Evolutionary conservation across 768 basidiomycete genomes (phyloP), one percentile per base, ranked within the genome.

Genomic region (Tricholoma furcatifolium): DNA sequence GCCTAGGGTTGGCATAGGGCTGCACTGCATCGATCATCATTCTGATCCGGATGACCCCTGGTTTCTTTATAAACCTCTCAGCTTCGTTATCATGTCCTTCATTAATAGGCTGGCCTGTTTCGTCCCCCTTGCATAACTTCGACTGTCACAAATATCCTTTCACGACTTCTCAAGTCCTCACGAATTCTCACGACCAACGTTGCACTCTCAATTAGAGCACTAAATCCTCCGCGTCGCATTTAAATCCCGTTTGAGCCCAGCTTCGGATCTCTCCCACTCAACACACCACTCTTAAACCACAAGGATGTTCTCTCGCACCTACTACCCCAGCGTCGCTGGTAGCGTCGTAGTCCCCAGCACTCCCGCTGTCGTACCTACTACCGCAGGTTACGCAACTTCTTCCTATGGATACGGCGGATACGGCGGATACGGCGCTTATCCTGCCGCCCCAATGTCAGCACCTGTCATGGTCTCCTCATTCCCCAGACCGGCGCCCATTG

Each of bases 31-130:
- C n/a, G 21, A 57, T 57, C 47, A 56, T 18, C 27, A 41, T 27
- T 17, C 30, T 48, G 43, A 50, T 54, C 56, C 52, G 49, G 15
- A 15, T 21, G 8, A 18, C 17, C 23, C 43, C 43, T 41, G 15
- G 20, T 27, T 17, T 6, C 43, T 44, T 54, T 54, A 51, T 51
- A 52, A 57, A 43, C 17, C 47, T 9, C 47, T 32, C n/a, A 20
- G 18, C 21, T 32, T 42, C 7, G 15, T 5, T 21, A 27, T 24
- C 7, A 44, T 45, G n/a, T 24, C 46, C 46, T 55, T 45, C 60
- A 51, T 58, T 57, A 54, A 59, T 58, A 61, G 57, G 60, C 60
- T 57, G 57, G 57, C 60, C 60, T 61, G 47, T 56, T 58, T 39
- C 42, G 32, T 39, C 54, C 41, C 43, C 43, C 38, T 47, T 23